phyloP scores from a whole-genome alignment of 768 basidiomycete genomes.

The Tricholoma saponaceum region DNA sequence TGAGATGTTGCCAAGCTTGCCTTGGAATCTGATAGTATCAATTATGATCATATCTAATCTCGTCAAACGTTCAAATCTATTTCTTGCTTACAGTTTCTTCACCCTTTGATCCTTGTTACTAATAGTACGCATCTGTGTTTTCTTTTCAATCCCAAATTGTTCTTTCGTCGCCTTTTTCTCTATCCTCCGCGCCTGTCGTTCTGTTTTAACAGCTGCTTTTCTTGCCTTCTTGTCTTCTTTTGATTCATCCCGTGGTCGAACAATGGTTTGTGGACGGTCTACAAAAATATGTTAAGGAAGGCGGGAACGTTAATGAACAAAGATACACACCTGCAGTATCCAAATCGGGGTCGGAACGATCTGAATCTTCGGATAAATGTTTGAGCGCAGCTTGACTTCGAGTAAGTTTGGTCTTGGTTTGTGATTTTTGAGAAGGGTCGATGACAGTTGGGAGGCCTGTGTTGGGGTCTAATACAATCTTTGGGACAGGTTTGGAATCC shows the following conservation, averaged over 20 bases:
- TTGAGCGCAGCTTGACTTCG: slow-evolving; percentile 10
- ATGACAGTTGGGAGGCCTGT: slow-evolving; percentile 69
- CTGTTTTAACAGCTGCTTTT: slow-evolving; percentile 65
- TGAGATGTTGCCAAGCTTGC: background rate
- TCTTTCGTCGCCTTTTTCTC: slow-evolving; percentile 69
- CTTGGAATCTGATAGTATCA: slow-evolving; percentile 1
- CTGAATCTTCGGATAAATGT: background rate
- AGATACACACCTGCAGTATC: slow-evolving; percentile 18
- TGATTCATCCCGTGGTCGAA: slow-evolving; percentile 72
- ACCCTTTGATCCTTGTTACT: slow-evolving; percentile 41
- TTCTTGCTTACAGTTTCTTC: slow-evolving; percentile 37
- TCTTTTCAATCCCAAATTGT: slow-evolving; percentile 58
- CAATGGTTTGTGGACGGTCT: slow-evolving; percentile 39
- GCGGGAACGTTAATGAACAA: background rate
- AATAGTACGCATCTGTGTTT: slow-evolving; percentile 51
- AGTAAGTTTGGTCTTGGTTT: slow-evolving; percentile 11
- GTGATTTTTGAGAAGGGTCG: slow-evolving; percentile 14
- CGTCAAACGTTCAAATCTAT: slow-evolving; percentile 7
- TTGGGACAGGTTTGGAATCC: slow-evolving; percentile 48
- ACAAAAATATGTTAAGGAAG: background rate
- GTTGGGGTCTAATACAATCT: slow-evolving; percentile 68
- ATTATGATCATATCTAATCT: slow-evolving; percentile 14
- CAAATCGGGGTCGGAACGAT: slow-evolving; percentile 24
- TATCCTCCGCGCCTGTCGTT: slow-evolving; percentile 56
- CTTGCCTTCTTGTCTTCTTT: slow-evolving; percentile 70